Conservation (phyloP, 768 basidiomycete species). For the Xerocomellus dryophilus region DNA sequence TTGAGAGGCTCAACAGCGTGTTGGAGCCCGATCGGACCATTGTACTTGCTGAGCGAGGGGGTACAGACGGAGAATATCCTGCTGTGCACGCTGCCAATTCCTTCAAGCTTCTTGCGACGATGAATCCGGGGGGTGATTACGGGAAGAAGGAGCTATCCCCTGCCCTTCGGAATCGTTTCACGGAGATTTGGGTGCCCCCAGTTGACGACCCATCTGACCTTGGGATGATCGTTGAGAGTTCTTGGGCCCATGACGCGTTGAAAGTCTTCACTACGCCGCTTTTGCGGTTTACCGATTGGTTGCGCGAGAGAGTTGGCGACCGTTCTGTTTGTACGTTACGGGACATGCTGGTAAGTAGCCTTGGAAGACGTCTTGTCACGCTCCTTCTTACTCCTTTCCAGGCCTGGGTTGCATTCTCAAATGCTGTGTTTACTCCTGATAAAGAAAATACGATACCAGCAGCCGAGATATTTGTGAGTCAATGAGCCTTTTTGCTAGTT, state of each 20-base stretch:
- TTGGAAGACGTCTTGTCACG: neutral
- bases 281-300: slow-evolving; percentile 81
- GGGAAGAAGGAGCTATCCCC: slow-evolving; percentile 99
- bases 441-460: slow-evolving; percentile 34
- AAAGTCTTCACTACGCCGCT: slow-evolving; percentile 55
- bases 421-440: slow-evolving; percentile 45
- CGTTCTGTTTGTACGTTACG: slow-evolving; percentile 70
- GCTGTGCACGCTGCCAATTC: slow-evolving; percentile 57
- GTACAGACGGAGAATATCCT: slow-evolving; percentile 64
- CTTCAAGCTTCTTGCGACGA: slow-evolving; percentile 94
- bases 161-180: slow-evolving; percentile 94
- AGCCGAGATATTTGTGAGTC: slow-evolving; percentile 67
- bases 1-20: slow-evolving; percentile 95
- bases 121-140: slow-evolving; percentile 99
- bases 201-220: slow-evolving; percentile 73
- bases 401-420: slow-evolving; percentile 94
- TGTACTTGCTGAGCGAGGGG: slow-evolving; percentile 90
- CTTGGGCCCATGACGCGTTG: slow-evolving; percentile 62
- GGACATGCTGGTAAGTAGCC: slow-evolving; percentile 73
- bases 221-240: slow-evolving; percentile 66
- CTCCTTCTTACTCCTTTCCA: slow-evolving; percentile 30
- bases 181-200: slow-evolving; percentile 97
- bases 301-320: slow-evolving; percentile 59
- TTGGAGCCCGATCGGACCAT: slow-evolving; percentile 88
- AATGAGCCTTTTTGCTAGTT: neutral